These are phyloP conservation scores for Diaporthe citri DNA, from an alignment of 2,329 filamentous ascomycete genomes.

Conservation along the genomic window DNA sequence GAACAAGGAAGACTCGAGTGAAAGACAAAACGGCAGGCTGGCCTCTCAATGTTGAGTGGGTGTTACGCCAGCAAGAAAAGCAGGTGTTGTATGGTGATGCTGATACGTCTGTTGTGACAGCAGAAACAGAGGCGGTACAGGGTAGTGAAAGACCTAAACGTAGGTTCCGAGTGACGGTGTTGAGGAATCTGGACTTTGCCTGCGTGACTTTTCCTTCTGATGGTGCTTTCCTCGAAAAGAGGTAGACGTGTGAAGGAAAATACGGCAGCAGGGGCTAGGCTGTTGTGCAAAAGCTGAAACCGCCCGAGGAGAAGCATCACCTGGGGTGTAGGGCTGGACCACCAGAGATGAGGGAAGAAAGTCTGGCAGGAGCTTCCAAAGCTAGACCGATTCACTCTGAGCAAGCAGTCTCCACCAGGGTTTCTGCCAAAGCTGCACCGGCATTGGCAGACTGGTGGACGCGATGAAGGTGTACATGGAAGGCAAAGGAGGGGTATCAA, in stretches of 20 bases:
- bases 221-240: no score
- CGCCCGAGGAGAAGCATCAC: no score
- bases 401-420: no score
- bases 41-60: background rate
- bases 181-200: background rate
- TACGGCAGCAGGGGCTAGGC: background rate
- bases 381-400: background rate
- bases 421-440: background rate
- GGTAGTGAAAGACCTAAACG: background rate
- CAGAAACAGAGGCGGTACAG: background rate
- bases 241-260: background rate
- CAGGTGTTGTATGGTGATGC: background rate
- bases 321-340: no score
- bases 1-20: no score
- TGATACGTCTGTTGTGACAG: no score
- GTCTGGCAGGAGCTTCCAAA: background rate
- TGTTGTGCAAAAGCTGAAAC: background rate
- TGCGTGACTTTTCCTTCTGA: rapidly evolving
- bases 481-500: background rate
- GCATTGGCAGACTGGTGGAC: background rate
- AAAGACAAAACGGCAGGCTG: no score
- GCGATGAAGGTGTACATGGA: background rate
- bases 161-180: background rate
- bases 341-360: background rate
- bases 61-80: background rate